Evolutionary conservation across 805 yeast genomes (phyloP), one percentile per base, ranked within the genome.

Genomic region (Lachancea waltii): DNA sequence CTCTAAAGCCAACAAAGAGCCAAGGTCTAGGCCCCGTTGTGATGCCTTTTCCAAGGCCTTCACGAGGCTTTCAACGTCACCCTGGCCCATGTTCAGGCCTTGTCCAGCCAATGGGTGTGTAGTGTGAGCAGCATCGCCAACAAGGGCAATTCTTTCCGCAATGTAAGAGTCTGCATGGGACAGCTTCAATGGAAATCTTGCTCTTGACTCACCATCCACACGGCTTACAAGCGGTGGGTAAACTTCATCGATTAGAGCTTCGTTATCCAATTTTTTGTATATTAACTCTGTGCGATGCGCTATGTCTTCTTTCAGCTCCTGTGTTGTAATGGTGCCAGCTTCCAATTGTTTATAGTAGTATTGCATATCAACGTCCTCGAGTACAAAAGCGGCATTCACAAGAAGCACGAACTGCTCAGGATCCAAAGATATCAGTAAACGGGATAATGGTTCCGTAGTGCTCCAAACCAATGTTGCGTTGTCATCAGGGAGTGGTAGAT

Each of bases 31-130:
- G 0, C 98, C 98, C 31, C 95, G 68, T 28, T 67, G 66, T 2
- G 75, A 64, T 0, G 95, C 95, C 7, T 45, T 65, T 47, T 85
- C 95, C 19, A 92, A 53, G 0, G 90, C 84, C 2, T 56, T 64
- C 1, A 81, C 77, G 21, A 92, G 67, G 2, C 79, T 66, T 41
- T 79, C 78, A 2, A 85, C 96, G 57, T 92, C 98, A 19, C 82
- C 80, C 59, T 89, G 97, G 15, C 98, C 98, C 95, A 90, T 87
- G 60, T 92, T 92, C 40, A 92, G 72, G 18, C 98, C 98, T 63
- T 92, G 98, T 7, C 98, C 98, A 3, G 97, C 97, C 43, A 92
- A 69, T 2, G 98, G 98, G 58, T 92, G 97, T 1, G 95, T 85
- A 0, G 97, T 82, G 52, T 92, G 98, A 0, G 97, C 97, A 1